A percentile compares a stretch with the other conserved stretches of the same genome.
Conservation (phyloP, 164 flowering plant genomes). For the Warburgia ugandensis region DNA sequence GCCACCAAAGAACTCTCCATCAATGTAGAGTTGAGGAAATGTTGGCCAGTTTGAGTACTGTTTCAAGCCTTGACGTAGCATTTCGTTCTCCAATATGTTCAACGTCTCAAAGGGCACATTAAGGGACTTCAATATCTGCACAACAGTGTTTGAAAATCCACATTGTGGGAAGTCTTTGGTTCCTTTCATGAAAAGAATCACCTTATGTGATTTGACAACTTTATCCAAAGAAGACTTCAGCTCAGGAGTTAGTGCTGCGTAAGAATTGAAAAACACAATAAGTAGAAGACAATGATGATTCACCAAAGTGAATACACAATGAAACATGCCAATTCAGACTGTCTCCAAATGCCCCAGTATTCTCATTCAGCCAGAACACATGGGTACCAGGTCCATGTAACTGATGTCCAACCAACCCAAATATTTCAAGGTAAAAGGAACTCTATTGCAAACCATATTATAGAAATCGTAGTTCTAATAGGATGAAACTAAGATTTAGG, state of each 20-base stretch:
- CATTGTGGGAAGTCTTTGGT: slow-evolving; percentile 88
- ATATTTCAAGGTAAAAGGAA: no score
- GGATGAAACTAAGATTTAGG: no score
- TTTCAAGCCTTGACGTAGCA: slow-evolving; percentile 76
- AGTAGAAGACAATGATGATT: no score
- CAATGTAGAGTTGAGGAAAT: slow-evolving; percentile 91
- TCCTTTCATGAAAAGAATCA: slow-evolving; percentile 89
- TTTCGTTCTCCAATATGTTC: slow-evolving; percentile 82
- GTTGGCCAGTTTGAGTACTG: slow-evolving; percentile 96
- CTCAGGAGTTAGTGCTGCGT: slow-evolving; percentile 58
- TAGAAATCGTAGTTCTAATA: no score
- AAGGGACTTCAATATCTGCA: slow-evolving; percentile 65
- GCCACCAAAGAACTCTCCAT: slow-evolving; percentile 93
- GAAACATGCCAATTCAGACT: no score
- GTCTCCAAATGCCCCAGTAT: no score
- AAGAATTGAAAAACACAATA: no score
- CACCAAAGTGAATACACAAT: no score
- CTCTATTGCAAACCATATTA: no score
- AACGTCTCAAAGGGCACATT: slow-evolving; percentile 78
- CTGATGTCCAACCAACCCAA: no score
- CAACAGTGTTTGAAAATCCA: slow-evolving; percentile 88
- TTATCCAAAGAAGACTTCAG: slow-evolving; percentile 71
- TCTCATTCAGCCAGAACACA: no score
- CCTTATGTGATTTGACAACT: slow-evolving; percentile 65
- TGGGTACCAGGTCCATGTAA: no score